Percentiles rank a stretch among this genome's conserved stretches.
phyloP scores from a whole-genome alignment of 805 yeast genomes.

The Lachancea nothofagi region DNA sequence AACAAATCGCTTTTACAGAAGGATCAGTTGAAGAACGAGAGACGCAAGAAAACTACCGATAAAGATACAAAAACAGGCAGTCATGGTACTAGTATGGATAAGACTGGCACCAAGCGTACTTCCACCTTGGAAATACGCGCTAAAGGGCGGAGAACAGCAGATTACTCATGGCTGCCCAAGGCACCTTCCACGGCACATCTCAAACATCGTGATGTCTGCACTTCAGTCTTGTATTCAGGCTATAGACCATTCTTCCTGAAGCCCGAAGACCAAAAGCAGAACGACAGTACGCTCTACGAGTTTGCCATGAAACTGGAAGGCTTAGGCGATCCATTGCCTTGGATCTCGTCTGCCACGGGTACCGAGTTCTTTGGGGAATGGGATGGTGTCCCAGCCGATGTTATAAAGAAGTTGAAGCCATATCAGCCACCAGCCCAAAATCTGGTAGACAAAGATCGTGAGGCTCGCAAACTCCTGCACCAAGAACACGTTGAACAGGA shows the following conservation, averaged over 20 bases:
- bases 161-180: conserved; percentile 28
- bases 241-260: conserved; percentile 28
- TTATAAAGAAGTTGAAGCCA: conserved; percentile 30
- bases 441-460: conserved; percentile 9
- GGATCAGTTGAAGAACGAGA: conserved; percentile 14
- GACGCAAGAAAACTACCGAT: conserved; percentile 4
- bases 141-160: conserved; percentile 8
- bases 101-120: conserved; percentile 1
- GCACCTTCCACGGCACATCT: conserved; percentile 27
- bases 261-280: conserved; percentile 12
- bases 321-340: conserved; percentile 27
- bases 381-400: conserved; percentile 32
- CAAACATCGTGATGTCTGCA: conserved; percentile 21
- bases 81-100: neutral
- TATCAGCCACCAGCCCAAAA: conserved; percentile 29
- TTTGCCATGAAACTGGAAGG: conserved; percentile 30
- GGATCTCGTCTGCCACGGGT: conserved; percentile 36
- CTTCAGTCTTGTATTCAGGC: conserved; percentile 27
- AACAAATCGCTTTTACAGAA: conserved; percentile 20
- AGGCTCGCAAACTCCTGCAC: conserved; percentile 13
- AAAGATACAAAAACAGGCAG: neutral
- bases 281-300: conserved; percentile 24
- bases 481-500: conserved; percentile 17
- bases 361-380: conserved; percentile 33
- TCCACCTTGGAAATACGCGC: conserved; percentile 3